Conservation (phyloP, 176 grass and related monocot species). For the Triticum dicoccoides region DNA sequence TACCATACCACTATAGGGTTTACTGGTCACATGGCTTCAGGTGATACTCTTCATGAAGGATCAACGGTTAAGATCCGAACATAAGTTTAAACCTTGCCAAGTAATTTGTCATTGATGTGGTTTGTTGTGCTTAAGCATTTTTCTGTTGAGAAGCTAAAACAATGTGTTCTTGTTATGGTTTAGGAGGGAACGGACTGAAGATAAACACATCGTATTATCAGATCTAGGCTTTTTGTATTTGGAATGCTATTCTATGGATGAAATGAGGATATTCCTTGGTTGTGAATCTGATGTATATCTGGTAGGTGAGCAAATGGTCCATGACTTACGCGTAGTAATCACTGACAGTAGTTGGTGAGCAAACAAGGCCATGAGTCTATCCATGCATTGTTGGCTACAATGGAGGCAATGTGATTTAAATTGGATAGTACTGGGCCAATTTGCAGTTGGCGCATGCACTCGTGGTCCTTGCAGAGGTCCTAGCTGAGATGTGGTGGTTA, state of each 20-base stretch:
- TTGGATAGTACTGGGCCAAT: not conserved
- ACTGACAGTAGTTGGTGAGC: slow-evolving; percentile 15
- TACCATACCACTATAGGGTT: not conserved
- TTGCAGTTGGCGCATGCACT: slow-evolving; percentile 8
- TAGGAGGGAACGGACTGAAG: not conserved
- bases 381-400: slow-evolving; percentile 20
- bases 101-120: not conserved
- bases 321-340: not conserved
- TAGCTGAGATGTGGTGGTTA: slow-evolving; percentile 1
- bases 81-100: not conserved
- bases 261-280: not conserved
- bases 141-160: not conserved
- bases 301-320: slow-evolving; percentile 11
- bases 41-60: not conserved
- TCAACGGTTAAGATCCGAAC: not conserved
- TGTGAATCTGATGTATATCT: not conserved
- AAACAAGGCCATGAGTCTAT: slow-evolving; percentile 13
- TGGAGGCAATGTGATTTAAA: slow-evolving; percentile 4
- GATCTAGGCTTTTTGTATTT: not conserved
- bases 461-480: slow-evolving; percentile 17
- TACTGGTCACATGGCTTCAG: not conserved
- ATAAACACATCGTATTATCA: not conserved
- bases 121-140: not conserved
- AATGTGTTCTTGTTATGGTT: not conserved
- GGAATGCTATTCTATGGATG: not conserved